Evolutionary conservation across 2,329 filamentous ascomycete genomes (phyloP).

Genomic region (Ophiostoma tasmaniense): DNA sequence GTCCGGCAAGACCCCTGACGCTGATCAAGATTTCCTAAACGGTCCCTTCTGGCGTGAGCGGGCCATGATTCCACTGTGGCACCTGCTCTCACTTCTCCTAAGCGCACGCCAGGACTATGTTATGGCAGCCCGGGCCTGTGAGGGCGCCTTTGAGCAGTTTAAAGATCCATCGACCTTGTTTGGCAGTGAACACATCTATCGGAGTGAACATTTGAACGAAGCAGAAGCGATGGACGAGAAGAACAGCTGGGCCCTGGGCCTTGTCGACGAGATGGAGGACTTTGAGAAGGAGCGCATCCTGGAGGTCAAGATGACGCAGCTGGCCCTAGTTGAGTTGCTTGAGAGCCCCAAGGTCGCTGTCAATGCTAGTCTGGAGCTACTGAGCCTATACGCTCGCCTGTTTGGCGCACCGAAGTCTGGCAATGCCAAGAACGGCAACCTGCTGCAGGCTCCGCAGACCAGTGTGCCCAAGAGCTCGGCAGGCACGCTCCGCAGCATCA

Average conservation of each 20-base stretch:
- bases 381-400: slow-evolving; percentile 71
- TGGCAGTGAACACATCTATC: slow-evolving; percentile 51
- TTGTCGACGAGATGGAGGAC: slow-evolving; percentile 73
- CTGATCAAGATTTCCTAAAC: slow-evolving; percentile 36
- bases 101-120: slow-evolving; percentile 80
- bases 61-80: slow-evolving; percentile 73
- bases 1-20: slow-evolving; percentile 42
- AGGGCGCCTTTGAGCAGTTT: slow-evolving; percentile 87
- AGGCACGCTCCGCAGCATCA: slow-evolving; percentile 61
- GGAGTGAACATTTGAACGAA: slow-evolving; percentile 60
- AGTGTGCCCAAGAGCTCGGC: slow-evolving; percentile 58
- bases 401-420: slow-evolving; percentile 57
- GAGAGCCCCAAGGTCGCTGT: slow-evolving; percentile 81
- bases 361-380: slow-evolving; percentile 76
- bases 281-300: slow-evolving; percentile 79
- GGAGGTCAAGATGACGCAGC: slow-evolving; percentile 93
- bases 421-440: slow-evolving; percentile 26
- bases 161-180: slow-evolving; percentile 62
- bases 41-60: slow-evolving; percentile 54
- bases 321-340: slow-evolving; percentile 71
- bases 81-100: slow-evolving; percentile 75
- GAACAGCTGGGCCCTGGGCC: slow-evolving; percentile 31
- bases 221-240: slow-evolving; percentile 33
- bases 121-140: slow-evolving; percentile 73
- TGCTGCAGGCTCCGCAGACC: slow-evolving; percentile 29